These are phyloP conservation scores for Gynochthodes officinalis DNA, from an alignment of 257 asterid genomes.

Conservation along the genomic window DNA sequence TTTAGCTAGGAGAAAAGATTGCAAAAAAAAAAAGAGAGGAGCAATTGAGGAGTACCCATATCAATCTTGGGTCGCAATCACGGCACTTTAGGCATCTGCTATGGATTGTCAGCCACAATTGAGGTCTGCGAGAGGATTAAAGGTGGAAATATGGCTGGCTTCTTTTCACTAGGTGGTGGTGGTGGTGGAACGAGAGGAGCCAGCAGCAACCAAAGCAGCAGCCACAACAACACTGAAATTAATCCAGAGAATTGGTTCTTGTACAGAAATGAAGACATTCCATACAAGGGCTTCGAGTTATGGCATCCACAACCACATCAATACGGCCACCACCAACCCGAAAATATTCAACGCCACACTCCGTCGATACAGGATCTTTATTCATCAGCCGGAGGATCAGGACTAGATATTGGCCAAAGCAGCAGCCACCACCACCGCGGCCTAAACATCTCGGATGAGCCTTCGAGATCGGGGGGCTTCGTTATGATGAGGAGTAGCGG, in stretches of 20 bases:
- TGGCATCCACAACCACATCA: constrained; percentile 55
- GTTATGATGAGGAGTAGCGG: constrained; percentile 62
- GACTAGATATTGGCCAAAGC: constrained; percentile 51
- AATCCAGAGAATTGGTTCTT: constrained; percentile 76
- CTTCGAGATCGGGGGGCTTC: constrained; percentile 45
- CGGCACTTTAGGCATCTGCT: constrained; percentile 39
- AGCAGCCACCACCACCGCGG: constrained; percentile 25
- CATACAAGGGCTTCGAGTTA: constrained; percentile 77
- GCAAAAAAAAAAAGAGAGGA: constrained; percentile 24
- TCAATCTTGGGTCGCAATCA: constrained; percentile 37
- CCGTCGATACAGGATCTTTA: constrained; percentile 65
- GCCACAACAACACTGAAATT: constrained; percentile 29
- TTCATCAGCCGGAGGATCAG: constrained; percentile 49
- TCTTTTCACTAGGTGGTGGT: constrained; percentile 65
- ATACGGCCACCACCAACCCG: constrained; percentile 23
- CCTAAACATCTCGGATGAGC: constrained; percentile 35
- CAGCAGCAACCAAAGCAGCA: constrained; percentile 34
- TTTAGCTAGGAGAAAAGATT: not conserved
- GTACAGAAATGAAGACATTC: constrained; percentile 47
- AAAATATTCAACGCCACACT: constrained; percentile 25
- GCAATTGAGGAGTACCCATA: constrained; percentile 28
- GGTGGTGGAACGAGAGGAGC: not conserved
- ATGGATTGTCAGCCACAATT: constrained; percentile 51
- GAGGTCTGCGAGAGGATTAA: constrained; percentile 25
- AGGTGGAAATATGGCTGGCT: constrained; percentile 61